These are phyloP conservation scores for Chrysoporthe deuterocubensis DNA, from an alignment of 2,329 filamentous ascomycete genomes.

Conservation along the genomic window DNA sequence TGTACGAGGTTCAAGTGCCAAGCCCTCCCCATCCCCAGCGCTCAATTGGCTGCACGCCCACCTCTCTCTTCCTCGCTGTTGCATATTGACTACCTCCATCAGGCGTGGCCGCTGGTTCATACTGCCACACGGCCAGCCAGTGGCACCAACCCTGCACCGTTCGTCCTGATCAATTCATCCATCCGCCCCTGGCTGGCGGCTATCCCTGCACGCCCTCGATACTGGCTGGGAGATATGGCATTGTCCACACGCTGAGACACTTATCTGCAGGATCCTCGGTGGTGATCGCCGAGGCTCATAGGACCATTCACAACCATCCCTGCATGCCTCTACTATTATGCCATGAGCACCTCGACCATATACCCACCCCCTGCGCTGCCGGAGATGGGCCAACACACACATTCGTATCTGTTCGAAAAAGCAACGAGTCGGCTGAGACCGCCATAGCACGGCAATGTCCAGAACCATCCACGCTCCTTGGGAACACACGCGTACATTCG, in stretches of 20 bases:
- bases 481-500: neutral
- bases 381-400: too few species aligned
- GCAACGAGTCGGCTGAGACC: too few species aligned
- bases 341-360: too few species aligned
- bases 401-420: too few species aligned
- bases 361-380: too few species aligned
- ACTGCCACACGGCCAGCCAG: neutral
- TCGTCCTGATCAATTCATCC: neutral
- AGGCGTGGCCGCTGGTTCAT: neutral
- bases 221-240: neutral
- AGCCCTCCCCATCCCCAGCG: neutral
- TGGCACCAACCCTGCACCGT: neutral
- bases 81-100: slow-evolving; percentile 5
- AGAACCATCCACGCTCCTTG: neutral
- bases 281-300: slow-evolving; percentile 14
- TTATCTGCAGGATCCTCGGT: slow-evolving; percentile 18
- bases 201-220: neutral
- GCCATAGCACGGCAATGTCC: neutral
- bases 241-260: slow-evolving; percentile 2
- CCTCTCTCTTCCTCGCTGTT: neutral
- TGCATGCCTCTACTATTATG: too few species aligned
- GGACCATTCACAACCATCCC: neutral
- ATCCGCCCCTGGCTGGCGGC: neutral
- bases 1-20: slow-evolving; percentile 9
- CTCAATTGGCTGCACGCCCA: slow-evolving; percentile 5